Evolutionary conservation across 202 grass and related monocot species (phyloP).

Genomic region (Tripidium arundinaceum): DNA sequence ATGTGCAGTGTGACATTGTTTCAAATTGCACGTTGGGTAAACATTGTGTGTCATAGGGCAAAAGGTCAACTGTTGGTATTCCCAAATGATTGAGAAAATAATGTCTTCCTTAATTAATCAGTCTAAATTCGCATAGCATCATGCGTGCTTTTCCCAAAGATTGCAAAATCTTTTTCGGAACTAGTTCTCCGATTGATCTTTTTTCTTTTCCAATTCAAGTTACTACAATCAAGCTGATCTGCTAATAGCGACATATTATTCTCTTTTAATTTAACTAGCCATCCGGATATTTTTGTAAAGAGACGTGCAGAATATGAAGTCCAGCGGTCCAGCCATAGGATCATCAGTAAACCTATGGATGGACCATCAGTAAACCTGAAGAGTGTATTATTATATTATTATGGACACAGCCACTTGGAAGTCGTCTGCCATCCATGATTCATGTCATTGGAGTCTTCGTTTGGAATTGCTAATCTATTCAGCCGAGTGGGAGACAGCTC

Average conservation of each 20-base stretch:
- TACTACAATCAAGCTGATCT: not conserved
- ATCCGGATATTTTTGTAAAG: no score
- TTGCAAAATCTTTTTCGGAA: not conserved
- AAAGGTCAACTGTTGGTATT: not conserved
- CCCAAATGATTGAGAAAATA: not conserved
- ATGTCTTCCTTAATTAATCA: not conserved
- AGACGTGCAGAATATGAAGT: constrained; percentile 4
- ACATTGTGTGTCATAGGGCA: not conserved
- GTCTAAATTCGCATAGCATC: not conserved
- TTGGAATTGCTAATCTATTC: constrained; percentile 10
- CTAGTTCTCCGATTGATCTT: no score
- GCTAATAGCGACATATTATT: not conserved
- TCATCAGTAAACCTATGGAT: no score
- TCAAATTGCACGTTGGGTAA: not conserved
- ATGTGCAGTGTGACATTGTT: not conserved
- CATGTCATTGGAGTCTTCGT: not conserved
- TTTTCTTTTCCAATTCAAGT: not conserved
- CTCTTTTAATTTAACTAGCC: not conserved
- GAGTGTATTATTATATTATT: not conserved
- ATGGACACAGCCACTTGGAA: not conserved
- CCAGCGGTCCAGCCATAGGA: no score
- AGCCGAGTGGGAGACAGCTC: not conserved
- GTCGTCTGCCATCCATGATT: not conserved
- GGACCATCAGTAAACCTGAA: not conserved
- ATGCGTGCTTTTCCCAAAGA: not conserved